A percentile compares a stretch with the other conserved stretches of the same genome.
phyloP scores from a whole-genome alignment of 495 filamentous ascomycete species.

The Neurospora cerealis region DNA sequence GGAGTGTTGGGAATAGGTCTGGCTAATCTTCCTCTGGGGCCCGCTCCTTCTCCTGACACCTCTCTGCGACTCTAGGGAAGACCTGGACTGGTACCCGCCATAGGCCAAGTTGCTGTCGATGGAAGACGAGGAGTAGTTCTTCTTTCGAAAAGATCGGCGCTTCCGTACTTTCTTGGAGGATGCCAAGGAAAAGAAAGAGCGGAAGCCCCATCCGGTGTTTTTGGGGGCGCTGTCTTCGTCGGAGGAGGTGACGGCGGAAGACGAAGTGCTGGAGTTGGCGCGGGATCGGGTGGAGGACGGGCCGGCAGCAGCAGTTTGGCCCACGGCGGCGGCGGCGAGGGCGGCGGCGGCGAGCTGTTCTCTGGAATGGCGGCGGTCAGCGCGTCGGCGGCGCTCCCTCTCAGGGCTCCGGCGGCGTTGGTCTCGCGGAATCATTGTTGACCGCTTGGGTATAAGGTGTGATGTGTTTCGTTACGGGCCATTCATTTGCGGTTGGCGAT shows the following conservation, averaged over 20 bases:
- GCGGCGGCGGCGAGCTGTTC: slow-evolving; percentile 33
- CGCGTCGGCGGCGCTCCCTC: slow-evolving; percentile 39
- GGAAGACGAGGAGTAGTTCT: slow-evolving; percentile 39
- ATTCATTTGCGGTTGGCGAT: slow-evolving; percentile 13
- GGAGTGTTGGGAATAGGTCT: background rate
- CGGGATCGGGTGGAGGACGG: slow-evolving; percentile 22
- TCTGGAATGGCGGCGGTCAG: slow-evolving; percentile 34
- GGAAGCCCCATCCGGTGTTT: slow-evolving; percentile 28
- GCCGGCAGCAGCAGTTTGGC: slow-evolving; percentile 22
- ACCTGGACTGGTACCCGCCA: slow-evolving; percentile 41
- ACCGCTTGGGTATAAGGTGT: slow-evolving; percentile 7
- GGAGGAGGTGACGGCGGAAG: slow-evolving; percentile 36
- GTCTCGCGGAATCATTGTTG: slow-evolving; percentile 30
- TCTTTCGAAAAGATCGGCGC: slow-evolving; percentile 30
- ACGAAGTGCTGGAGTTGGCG: slow-evolving; percentile 28
- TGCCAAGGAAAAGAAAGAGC: slow-evolving; percentile 30
- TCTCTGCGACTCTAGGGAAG: slow-evolving; percentile 17
- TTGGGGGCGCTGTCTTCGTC: slow-evolving; percentile 37
- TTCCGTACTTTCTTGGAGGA: slow-evolving; percentile 34
- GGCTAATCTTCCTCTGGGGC: slow-evolving; percentile 7
- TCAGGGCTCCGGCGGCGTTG: slow-evolving; percentile 41
- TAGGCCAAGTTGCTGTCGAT: slow-evolving; percentile 46
- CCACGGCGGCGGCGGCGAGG: slow-evolving; percentile 13
- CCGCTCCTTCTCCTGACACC: background rate
- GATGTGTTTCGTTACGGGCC: slow-evolving; percentile 9